phyloP scores from a whole-genome alignment of 441 rosid genomes.

The Gossypium schwendimanii region DNA sequence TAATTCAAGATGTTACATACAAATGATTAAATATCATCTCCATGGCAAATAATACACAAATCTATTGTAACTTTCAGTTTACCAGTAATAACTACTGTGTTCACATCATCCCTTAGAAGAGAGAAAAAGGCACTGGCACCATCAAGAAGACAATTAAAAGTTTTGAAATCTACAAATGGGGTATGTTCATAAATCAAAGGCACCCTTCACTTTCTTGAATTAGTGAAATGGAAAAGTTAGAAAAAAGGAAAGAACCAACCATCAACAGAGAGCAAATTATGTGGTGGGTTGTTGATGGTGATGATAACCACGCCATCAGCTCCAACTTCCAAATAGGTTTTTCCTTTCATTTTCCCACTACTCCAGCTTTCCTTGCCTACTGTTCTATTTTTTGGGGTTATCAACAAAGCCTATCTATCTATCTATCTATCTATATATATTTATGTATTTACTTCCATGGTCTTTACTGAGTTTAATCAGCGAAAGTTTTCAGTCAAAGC shows the following conservation, averaged over 20 bases:
- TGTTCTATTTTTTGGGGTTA: not conserved
- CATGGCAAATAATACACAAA: not conserved
- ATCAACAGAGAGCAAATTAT: constrained; percentile 6
- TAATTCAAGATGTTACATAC: not conserved
- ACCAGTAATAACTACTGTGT: constrained; percentile 10
- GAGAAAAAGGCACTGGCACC: too few species aligned
- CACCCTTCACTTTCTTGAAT: too few species aligned
- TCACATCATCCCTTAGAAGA: constrained; percentile 6
- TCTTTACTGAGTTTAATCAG: not conserved
- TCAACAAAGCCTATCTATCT: too few species aligned
- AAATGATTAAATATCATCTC: not conserved
- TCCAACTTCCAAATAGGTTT: constrained; percentile 5
- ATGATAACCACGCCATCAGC: constrained; percentile 9
- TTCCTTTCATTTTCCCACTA: not conserved
- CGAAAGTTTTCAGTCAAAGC: not conserved
- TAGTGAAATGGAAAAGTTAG: too few species aligned
- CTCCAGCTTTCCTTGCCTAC: not conserved
- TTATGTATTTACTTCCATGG: not conserved
- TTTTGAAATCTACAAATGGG: not conserved
- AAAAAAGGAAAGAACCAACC: not conserved
- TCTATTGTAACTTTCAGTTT: not conserved
- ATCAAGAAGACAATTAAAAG: not conserved
- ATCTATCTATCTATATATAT: too few species aligned
- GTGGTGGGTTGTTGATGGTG: constrained; percentile 11
- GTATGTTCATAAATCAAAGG: not conserved